phyloP scores from a whole-genome alignment of 441 rosid species.

The Syzygium syzygioides region DNA sequence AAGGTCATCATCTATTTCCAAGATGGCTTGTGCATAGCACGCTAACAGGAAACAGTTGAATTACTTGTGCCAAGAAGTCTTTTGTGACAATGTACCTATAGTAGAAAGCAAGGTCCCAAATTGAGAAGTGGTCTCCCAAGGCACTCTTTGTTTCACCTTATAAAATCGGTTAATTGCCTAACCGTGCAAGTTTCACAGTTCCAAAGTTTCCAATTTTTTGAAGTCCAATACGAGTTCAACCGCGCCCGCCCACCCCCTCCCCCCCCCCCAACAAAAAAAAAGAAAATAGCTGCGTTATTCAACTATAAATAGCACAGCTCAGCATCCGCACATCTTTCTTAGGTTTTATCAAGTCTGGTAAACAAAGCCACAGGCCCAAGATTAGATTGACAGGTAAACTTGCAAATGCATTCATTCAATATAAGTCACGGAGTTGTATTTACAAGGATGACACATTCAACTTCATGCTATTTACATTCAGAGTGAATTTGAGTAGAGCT shows the following conservation, averaged over 20 bases:
- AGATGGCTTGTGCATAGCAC: background rate
- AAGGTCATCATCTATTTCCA: too few relatives aligned
- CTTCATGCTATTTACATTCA: background rate
- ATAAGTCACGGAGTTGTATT: background rate
- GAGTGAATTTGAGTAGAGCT: background rate
- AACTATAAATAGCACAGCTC: too few relatives aligned
- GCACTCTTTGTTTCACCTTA: background rate
- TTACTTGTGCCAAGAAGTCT: background rate
- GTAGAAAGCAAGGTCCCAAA: rapidly evolving
- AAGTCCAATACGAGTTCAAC: too few relatives aligned
- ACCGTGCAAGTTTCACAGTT: too few relatives aligned
- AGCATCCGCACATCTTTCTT: too few relatives aligned
- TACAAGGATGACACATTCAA: background rate
- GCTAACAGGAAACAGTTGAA: background rate
- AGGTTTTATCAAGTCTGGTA: too few relatives aligned
- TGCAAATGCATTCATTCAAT: rapidly evolving
- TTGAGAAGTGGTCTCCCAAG: background rate
- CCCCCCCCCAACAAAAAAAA: too few relatives aligned
- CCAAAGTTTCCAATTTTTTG: too few relatives aligned
- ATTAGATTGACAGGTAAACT: background rate
- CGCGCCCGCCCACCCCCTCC: too few relatives aligned
- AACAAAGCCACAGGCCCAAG: background rate
- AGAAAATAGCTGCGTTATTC: too few relatives aligned
- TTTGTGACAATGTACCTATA: background rate
- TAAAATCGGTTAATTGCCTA: background rate